Evolutionary conservation across 305 asterid genomes (phyloP), one percentile per base, ranked within the genome.

Genomic region (Caryopteris hybrid): DNA sequence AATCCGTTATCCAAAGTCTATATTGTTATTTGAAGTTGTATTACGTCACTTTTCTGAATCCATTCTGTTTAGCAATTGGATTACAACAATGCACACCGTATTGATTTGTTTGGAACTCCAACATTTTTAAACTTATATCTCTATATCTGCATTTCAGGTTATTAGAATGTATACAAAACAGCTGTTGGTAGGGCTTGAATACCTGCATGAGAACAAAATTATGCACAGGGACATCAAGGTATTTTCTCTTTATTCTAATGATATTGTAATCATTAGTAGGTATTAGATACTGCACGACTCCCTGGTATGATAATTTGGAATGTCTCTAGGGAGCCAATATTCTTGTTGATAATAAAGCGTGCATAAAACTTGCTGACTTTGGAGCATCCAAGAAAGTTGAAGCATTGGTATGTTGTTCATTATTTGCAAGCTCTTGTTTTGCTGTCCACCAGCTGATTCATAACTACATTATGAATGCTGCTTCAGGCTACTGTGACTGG

Each of bases 141-240:
- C n/a, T 33, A 27, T 42, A 51, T 73, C 57, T 77, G 38, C 36
- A 63, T 74, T 79, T 69, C 88, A 92, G 98, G 98, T 92, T 61
- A 88, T 89, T 56, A 80, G 92, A 76, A 89, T 89, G 98, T 92
- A 92, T 66, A 88, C 98, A 22, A 92, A 86, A 71, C 98, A 92
- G 68, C 73, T 92, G 64, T 75, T 92, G 82, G 25, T 89, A 72
- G 98, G 98, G 14, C 72, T 92, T 70, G 96, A 89, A 69, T 92
- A 92, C 80, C 85, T 92, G 78, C 98, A 92, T 71, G 76, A 82
- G 78, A 86, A 92, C 79, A 88, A 88, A 63, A 92, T 92, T 54
- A 88, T 92, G 96, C 98, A 92, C 82, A 80, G 98, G 76, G 97
- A 92, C 78, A 92, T 92, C 74, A 89, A 92, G 98, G 98, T 92